These are phyloP conservation scores for Prunus dulcis DNA, from an alignment of 306 rosid genomes.

Conservation along the genomic window DNA sequence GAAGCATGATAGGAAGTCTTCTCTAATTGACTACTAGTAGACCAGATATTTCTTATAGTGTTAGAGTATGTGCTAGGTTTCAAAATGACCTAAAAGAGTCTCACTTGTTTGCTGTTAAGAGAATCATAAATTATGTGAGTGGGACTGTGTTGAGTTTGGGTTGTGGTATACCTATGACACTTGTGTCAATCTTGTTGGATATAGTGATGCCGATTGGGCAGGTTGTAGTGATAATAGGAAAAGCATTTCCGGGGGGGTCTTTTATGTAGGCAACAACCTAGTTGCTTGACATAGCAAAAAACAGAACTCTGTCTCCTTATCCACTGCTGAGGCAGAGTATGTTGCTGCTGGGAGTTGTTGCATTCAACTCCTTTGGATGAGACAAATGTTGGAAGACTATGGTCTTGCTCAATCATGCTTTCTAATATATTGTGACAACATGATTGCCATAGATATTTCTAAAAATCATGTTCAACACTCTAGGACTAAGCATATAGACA, in stretches of 20 bases:
- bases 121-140: not conserved
- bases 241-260: not conserved
- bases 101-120: not conserved
- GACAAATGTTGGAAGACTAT: too few species aligned
- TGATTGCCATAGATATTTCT: too few species aligned
- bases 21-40: not conserved
- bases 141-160: not conserved
- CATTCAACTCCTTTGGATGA: too few species aligned
- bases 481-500: too few species aligned
- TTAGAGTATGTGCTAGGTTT: not conserved
- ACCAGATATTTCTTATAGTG: not conserved
- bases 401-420: too few species aligned
- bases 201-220: not conserved
- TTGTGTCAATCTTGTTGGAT: not conserved
- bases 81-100: not conserved
- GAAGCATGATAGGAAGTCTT: too few species aligned
- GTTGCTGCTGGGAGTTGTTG: too few species aligned
- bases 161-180: not conserved
- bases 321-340: not conserved
- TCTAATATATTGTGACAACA: too few species aligned
- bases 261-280: not conserved
- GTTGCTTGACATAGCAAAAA: not conserved
- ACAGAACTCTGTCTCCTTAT: not conserved
- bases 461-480: too few species aligned
- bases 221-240: not conserved